phyloP scores from a whole-genome alignment of 768 basidiomycete genomes.

The Collybia nuda region DNA sequence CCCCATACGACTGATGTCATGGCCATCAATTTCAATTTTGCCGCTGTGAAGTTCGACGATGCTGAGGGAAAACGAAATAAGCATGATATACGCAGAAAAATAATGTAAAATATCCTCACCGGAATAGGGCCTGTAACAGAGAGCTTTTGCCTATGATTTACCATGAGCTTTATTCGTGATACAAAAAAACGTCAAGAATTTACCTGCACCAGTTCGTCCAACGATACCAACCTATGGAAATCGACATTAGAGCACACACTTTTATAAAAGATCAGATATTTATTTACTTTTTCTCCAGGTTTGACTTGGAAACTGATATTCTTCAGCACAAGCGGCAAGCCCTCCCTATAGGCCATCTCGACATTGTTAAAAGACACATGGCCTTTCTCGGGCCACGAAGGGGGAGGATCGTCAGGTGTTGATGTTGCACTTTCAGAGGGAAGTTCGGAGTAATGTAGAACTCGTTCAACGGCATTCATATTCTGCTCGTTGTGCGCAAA shows the following conservation, averaged over 20 bases:
- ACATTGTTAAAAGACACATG: constrained; percentile 56
- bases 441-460: constrained; percentile 68
- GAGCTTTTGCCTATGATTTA: constrained; percentile 52
- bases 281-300: constrained; percentile 65
- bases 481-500: constrained; percentile 67
- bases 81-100: background rate
- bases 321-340: constrained; percentile 64
- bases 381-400: constrained; percentile 52
- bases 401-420: constrained; percentile 44
- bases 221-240: constrained; percentile 41
- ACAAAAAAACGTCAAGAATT: background rate
- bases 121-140: constrained; percentile 54
- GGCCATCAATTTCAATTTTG: constrained; percentile 55
- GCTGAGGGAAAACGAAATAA: constrained; percentile 24
- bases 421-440: constrained; percentile 49
- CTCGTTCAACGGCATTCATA: constrained; percentile 73
- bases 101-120: constrained; percentile 28
- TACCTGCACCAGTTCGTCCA: constrained; percentile 46
- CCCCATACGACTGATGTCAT: constrained; percentile 52
- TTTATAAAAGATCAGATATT: background rate
- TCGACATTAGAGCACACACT: background rate
- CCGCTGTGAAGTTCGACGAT: constrained; percentile 63
- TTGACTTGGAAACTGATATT: constrained; percentile 53
- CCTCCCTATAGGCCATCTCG: constrained; percentile 56
- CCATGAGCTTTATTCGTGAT: too few relatives aligned